Conservation (phyloP, 352 stramenopile species). For the Thraustochytrium striatum region DNA sequence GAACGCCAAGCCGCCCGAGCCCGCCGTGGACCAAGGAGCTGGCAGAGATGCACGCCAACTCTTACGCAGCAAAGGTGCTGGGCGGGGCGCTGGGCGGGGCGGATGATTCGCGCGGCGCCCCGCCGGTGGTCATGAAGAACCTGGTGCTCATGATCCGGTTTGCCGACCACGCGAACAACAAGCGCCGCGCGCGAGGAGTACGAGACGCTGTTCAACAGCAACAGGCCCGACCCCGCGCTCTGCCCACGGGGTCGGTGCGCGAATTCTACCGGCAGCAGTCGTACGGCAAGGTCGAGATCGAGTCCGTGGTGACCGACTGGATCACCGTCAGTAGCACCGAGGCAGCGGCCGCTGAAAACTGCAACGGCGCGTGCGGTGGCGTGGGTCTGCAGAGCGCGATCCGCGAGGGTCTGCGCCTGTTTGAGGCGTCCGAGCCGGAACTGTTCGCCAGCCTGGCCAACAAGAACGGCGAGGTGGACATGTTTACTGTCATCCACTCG, state of each 20-base stretch:
- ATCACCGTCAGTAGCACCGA: slow-evolving; percentile 57
- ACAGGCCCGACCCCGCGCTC: slow-evolving; percentile 41
- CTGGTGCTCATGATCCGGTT: slow-evolving; percentile 60
- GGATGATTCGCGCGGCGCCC: too few species aligned
- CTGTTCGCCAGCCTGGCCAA: slow-evolving; percentile 53
- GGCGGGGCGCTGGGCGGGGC: too few species aligned
- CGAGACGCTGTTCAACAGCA: slow-evolving; percentile 57
- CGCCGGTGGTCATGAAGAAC: slow-evolving; percentile 50
- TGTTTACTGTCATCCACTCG: slow-evolving; percentile 59
- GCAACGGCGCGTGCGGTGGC: slow-evolving; percentile 9
- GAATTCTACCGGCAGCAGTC: slow-evolving; percentile 60
- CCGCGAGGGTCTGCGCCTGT: neutral
- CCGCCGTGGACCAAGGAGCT: too few species aligned
- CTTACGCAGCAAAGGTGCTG: too few species aligned
- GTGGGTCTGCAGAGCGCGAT: slow-evolving; percentile 5
- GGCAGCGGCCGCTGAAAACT: slow-evolving; percentile 55
- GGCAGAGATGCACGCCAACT: too few species aligned
- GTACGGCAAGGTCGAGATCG: slow-evolving; percentile 57
- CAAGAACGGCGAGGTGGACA: slow-evolving; percentile 58
- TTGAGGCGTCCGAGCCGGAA: neutral
- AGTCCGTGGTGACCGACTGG: slow-evolving; percentile 57
- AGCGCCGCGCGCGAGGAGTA: slow-evolving; percentile 54
- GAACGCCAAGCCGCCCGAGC: too few species aligned
- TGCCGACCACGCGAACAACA: slow-evolving; percentile 55
- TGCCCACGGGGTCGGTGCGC: slow-evolving; percentile 58